Evolutionary conservation across 1,284 basidiomycete species (phyloP).

Genomic region (Nidula niveotomentosa): DNA sequence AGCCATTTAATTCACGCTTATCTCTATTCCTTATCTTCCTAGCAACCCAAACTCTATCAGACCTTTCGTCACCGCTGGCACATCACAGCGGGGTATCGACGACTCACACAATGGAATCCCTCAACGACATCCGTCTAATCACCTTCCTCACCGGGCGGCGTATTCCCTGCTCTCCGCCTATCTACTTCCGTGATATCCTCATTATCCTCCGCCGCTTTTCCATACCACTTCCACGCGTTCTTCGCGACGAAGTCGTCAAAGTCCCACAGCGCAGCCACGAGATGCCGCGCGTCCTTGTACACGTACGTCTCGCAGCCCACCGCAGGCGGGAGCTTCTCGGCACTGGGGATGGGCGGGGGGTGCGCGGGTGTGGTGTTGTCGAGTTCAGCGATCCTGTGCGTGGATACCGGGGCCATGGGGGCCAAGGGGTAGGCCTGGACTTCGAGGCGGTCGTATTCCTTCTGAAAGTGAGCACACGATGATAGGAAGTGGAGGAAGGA

Average conservation of each 20-base stretch:
- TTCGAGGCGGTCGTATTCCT: constrained; percentile 71
- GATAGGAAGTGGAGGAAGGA: not conserved
- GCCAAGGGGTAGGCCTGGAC: constrained; percentile 58
- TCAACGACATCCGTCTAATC: no score
- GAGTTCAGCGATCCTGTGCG: constrained; percentile 17
- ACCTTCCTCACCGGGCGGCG: no score
- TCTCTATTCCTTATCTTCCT: no score
- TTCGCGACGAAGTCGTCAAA: constrained; percentile 72
- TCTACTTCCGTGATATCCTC: constrained; percentile 22
- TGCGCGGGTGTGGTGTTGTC: constrained; percentile 37
- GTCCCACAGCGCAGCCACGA: constrained; percentile 72
- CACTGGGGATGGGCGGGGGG: constrained; percentile 37
- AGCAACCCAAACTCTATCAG: no score
- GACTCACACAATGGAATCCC: no score
- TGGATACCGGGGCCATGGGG: constrained; percentile 36
- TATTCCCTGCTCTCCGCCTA: constrained; percentile 8
- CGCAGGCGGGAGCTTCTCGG: constrained; percentile 28
- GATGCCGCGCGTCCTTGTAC: constrained; percentile 45
- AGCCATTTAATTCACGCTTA: no score
- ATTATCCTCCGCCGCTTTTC: constrained; percentile 10
- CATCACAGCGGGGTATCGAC: no score
- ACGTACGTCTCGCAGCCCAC: constrained; percentile 70
- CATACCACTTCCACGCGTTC: constrained; percentile 75
- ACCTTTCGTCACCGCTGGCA: no score
- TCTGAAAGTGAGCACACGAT: not conserved